Evolutionary conservation across 2,329 filamentous ascomycete genomes (phyloP), one percentile per base, ranked within the genome.

Genomic region (Aspergillus sp.): DNA sequence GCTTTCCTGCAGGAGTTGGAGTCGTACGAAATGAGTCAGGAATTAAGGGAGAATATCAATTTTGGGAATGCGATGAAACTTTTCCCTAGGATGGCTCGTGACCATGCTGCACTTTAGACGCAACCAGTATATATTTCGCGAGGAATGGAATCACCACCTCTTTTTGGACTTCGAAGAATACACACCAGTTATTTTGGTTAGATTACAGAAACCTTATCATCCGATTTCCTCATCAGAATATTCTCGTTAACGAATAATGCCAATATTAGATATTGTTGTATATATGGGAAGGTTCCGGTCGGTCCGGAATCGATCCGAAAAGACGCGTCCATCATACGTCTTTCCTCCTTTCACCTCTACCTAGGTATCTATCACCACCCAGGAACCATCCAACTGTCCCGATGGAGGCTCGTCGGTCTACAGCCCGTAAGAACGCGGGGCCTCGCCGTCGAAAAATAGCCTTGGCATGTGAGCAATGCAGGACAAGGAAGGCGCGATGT

Each of bases 391-490:
- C 9, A 13, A 19, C 40, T 7, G 5, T 17, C 19, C n/a, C 5
- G 4, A 50, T 50, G 47, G 40, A 36, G 14, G 36, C 47, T 19
- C 47, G 41, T 21, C 31, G 25, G 29, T 36, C 47, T 4, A 20
- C 23, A n/a, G 16, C 36, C 17, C 29, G 20, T 1, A 50, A 50
- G 23, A 43, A 17, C 19, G 29, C 14, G 11, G 34, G 19, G 9
- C 11, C 49, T 14, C 44, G 44, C 25, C 49, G 49, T 19, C 43
- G 41, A 23, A 53, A 53, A 17, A 16, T 47, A 7, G 34, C 50
- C 9, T 17, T 42, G 14, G 17, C 41, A 5, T 53, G 50, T 32
- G 50, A 45, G 11, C 21, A 45, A 41, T 53, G 50, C 45, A 40
- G 46, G 6, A 46, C 42, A 7, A 29, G 50, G 6, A 49, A 46